These are phyloP conservation scores for Nannochloropsis salina DNA, from an alignment of 108 stramenopile genomes.

Conservation along the genomic window DNA sequence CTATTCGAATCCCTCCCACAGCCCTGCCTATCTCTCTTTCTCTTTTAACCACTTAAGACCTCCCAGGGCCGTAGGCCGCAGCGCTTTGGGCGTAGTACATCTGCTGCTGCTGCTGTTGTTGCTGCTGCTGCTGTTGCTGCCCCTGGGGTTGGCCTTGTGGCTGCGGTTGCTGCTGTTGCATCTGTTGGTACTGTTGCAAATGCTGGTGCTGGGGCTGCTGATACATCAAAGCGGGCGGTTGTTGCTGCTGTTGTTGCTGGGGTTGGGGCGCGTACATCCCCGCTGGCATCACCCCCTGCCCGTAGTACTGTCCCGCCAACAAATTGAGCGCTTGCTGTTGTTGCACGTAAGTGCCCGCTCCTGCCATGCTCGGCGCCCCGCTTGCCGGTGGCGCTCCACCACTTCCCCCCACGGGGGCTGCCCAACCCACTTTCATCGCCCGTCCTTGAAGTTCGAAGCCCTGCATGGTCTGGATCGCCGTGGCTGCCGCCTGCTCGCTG, in stretches of 20 bases:
- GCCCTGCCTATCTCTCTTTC: not conserved
- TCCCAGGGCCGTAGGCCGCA: not conserved
- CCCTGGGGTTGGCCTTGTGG: not conserved
- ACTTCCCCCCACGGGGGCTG: not conserved
- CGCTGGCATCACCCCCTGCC: not conserved
- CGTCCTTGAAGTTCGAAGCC: conserved; percentile 38
- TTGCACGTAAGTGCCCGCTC: not conserved
- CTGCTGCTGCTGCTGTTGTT: not conserved
- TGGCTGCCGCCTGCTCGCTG: conserved; percentile 27
- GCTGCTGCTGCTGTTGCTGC: not conserved
- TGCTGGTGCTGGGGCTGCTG: not conserved
- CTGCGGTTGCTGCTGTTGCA: not conserved
- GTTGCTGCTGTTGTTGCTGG: not conserved
- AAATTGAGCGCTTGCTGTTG: not conserved
- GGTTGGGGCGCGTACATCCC: not conserved
- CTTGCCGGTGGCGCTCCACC: not conserved
- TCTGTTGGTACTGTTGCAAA: not conserved
- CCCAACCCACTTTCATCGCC: conserved; percentile 34
- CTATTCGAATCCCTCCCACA: not conserved
- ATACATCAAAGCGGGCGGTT: not conserved
- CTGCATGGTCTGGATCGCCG: conserved; percentile 30
- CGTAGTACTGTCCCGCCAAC: not conserved
- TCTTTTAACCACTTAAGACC: not conserved
- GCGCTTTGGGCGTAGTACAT: not conserved
- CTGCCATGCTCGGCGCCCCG: not conserved